Base-by-base conservation (phyloP, 768 basidiomycete species). In the Rhizopogon vesiculosus region DNA sequence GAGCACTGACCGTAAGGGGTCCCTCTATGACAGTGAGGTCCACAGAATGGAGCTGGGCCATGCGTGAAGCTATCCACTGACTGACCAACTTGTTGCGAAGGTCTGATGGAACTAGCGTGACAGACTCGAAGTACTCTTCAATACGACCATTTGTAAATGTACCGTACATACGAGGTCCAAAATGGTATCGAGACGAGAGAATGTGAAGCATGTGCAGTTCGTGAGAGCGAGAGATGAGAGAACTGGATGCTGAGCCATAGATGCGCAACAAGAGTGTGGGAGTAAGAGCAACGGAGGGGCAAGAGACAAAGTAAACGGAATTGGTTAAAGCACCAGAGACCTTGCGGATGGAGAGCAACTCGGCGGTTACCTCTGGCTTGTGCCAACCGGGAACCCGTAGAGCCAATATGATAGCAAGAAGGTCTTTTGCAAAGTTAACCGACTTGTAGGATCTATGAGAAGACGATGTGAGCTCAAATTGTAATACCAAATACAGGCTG, bases 91-190 rank as follows among this genome's bases (percentile, higher is more conserved):
- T 82, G 61, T 93, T 83, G 46, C 92, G 82, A 59, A 99, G 77
- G 65, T 97, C 92, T 42, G 78, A 69, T 12, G 90, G 77, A 1
- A 84, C 86, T 45, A 98, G 76, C 2, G 93, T 87, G 35, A 84
- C 79, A 15, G 93, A 93, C 58, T 94, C 84, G 68, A 98, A 98
- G 72, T 91, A 97, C 70, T 99, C 89, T 73, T 98, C 97, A 44
- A 98, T 76, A 22, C 97, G 86, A 38, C 97, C 97, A 69, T 98
- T 99, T 61, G 84, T 81, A 71, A 98, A 98, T 1, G 95, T 98
- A 44, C 97, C 97, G 66, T 91, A 93, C 25, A 99, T 84, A 60
- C 85, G 82, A 28, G 97, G 94, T 12, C 94, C 96, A 49, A 99
- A 89, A 61, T 80, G 81, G 72, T 94, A 98, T 56, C 77, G 78